Conservation (phyloP, 108 stramenopile genomes). For the Cyclotella cryptica region DNA sequence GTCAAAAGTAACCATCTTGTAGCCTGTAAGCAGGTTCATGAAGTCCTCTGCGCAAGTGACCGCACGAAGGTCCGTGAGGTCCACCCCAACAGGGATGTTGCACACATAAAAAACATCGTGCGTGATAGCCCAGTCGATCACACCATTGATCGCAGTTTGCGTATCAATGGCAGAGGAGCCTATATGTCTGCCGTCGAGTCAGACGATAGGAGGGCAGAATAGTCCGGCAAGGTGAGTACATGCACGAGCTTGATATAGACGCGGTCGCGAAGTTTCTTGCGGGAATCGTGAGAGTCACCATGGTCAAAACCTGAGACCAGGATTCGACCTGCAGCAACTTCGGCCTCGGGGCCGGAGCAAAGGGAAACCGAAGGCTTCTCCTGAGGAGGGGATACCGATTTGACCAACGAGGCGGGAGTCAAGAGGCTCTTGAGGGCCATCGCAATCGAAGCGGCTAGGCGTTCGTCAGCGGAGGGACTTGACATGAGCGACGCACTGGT, state of each 20-base stretch:
- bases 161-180: background rate
- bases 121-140: too few species aligned
- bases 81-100: background rate
- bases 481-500: too few species aligned
- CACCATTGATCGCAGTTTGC: background rate
- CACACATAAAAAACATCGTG: background rate
- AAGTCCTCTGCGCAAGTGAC: background rate
- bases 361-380: too few species aligned
- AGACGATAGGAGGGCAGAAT: background rate
- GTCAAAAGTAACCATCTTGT: background rate
- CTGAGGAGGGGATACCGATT: too few species aligned
- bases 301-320: background rate
- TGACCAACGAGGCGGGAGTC: too few species aligned
- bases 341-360: background rate
- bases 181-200: background rate
- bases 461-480: too few species aligned
- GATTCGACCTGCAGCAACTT: background rate
- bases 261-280: background rate
- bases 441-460: too few species aligned
- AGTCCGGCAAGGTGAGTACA: background rate
- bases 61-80: background rate
- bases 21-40: background rate
- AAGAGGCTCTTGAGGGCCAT: too few species aligned
- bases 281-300: background rate
- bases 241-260: background rate